phyloP scores from a whole-genome alignment of 2,329 filamentous ascomycete species.

The Fusarium albosuccineum region DNA sequence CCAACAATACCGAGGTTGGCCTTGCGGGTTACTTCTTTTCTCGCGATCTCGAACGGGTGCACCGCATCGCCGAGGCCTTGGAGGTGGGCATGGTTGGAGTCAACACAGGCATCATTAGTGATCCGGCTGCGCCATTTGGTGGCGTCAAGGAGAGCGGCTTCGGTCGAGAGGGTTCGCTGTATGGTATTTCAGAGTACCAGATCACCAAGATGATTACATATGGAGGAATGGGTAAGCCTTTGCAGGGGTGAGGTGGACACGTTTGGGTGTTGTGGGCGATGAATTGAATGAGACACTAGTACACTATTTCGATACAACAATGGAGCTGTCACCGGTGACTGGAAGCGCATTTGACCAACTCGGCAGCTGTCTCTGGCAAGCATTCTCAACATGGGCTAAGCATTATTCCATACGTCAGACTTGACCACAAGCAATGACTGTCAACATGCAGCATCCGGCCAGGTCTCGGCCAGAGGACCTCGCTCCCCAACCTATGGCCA shows the following conservation, averaged over 20 bases:
- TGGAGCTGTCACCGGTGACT: neutral
- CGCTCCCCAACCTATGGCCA: too few species aligned
- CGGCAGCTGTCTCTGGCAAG: too few species aligned
- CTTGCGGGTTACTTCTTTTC: slow-evolving; percentile 96
- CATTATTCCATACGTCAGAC: too few species aligned
- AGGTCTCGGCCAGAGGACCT: too few species aligned
- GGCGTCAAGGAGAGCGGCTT: slow-evolving; percentile 88
- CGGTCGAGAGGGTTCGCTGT: slow-evolving; percentile 81
- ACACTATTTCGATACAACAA: neutral
- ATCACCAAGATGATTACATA: slow-evolving; percentile 74
- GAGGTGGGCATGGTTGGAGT: slow-evolving; percentile 91
- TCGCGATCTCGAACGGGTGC: slow-evolving; percentile 69
- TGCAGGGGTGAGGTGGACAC: slow-evolving; percentile 53
- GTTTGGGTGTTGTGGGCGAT: neutral
- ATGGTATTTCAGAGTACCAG: slow-evolving; percentile 83
- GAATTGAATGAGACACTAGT: neutral
- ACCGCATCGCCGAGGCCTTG: slow-evolving; percentile 75
- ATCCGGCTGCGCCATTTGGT: slow-evolving; percentile 74
- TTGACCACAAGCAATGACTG: too few species aligned
- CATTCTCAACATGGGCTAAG: too few species aligned
- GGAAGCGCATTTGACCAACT: too few species aligned
- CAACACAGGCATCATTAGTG: slow-evolving; percentile 78
- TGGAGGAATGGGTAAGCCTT: slow-evolving; percentile 67
- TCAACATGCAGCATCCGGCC: too few species aligned
- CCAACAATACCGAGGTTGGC: slow-evolving; percentile 87